Evolutionary conservation across 805 yeast species (phyloP).

Genomic region (Brettanomyces anomalus): DNA sequence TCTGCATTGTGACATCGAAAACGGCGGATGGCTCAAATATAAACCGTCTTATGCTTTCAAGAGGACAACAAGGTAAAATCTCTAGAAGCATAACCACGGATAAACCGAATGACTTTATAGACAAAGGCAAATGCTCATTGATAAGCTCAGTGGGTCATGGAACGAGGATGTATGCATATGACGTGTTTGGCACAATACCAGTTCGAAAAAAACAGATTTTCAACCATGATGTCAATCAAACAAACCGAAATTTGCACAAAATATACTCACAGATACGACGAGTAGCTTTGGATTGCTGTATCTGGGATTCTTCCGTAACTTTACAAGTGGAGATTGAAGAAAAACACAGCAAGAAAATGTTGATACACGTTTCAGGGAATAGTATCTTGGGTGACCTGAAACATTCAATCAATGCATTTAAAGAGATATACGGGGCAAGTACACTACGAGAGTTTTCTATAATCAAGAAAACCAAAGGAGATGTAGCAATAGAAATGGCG

Average conservation of each 20-base stretch:
- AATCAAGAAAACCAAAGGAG: background rate
- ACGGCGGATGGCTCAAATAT: background rate
- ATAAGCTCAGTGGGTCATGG: background rate
- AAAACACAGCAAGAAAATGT: too few species aligned
- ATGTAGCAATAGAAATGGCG: background rate
- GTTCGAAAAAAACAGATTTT: background rate
- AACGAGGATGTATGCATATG: background rate
- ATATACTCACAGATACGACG: background rate
- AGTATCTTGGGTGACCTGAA: too few species aligned
- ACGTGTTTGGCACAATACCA: constrained; percentile 1
- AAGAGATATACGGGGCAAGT: background rate
- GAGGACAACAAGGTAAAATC: too few species aligned
- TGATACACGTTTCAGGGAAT: too few species aligned
- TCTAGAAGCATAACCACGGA: too few species aligned
- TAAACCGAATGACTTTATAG: too few species aligned
- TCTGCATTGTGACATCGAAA: constrained; percentile 9
- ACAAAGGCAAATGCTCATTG: too few species aligned
- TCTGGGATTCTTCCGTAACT: background rate
- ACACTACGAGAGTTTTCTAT: too few species aligned
- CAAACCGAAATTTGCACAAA: background rate
- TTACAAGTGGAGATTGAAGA: background rate
- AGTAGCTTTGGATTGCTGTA: background rate
- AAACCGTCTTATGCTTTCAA: too few species aligned
- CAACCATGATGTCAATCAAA: background rate
- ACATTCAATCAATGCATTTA: background rate